phyloP scores from a whole-genome alignment of 495 filamentous ascomycete species.

The Elasticomyces elasticus region DNA sequence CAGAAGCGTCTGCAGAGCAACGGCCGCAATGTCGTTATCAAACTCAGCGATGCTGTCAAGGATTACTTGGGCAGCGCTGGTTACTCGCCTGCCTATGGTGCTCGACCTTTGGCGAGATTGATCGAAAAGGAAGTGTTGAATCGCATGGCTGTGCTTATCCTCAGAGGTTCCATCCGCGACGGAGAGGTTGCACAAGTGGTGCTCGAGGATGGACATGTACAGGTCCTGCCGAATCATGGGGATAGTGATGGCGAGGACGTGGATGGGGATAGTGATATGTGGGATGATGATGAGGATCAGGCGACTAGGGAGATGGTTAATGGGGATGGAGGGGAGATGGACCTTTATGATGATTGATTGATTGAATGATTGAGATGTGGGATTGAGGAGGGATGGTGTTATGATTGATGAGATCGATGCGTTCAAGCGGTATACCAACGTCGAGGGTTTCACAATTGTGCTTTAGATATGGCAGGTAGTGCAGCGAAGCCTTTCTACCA shows the following conservation, averaged over 20 bases:
- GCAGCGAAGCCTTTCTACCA: too few relatives aligned
- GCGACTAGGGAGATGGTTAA: constrained; percentile 53
- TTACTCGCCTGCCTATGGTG: constrained; percentile 90
- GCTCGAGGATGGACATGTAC: constrained; percentile 63
- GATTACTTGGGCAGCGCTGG: constrained; percentile 82
- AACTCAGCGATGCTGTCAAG: constrained; percentile 69
- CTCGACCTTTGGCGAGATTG: constrained; percentile 72
- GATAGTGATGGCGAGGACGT: constrained; percentile 42
- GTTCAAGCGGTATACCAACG: too few relatives aligned
- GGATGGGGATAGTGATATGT: constrained; percentile 35
- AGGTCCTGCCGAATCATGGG: constrained; percentile 75
- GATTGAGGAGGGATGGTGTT: background rate
- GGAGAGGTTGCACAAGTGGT: constrained; percentile 73
- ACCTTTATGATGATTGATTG: constrained; percentile 22
- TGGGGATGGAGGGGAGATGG: constrained; percentile 20
- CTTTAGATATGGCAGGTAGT: too few relatives aligned
- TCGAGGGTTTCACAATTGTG: too few relatives aligned
- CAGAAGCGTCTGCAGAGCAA: constrained; percentile 78
- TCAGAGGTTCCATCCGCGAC: constrained; percentile 73
- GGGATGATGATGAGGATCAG: constrained; percentile 60
- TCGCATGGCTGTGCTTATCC: constrained; percentile 76
- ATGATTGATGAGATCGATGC: too few relatives aligned
- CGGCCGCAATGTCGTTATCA: constrained; percentile 67
- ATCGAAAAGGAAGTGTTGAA: constrained; percentile 97
- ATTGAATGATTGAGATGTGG: background rate